Base-by-base conservation (phyloP, 352 stramenopile species). In the Globisporangium polare region DNA sequence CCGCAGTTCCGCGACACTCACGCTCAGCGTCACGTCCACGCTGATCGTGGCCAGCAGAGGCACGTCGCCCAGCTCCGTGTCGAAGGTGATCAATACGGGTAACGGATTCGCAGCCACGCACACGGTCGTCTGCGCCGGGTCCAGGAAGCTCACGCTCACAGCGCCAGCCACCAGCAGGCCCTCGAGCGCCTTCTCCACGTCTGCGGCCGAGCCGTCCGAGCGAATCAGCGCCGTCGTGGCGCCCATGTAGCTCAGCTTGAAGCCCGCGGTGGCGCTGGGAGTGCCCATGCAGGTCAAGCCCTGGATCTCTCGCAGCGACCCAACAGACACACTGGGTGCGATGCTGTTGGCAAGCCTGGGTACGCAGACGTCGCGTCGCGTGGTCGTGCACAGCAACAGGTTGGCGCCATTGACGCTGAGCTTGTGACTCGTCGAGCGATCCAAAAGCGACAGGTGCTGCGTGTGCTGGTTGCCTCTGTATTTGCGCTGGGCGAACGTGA, bases 231-330 rank as follows among this genome's bases (percentile, higher is more conserved):
- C 66, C 20, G 84, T 96, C 33, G 66, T 72, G 12, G 65, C 49
- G 26, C 85, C 86, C 50, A 87, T 70, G 49, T 87, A 81, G 27
- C 55, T 76, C 2, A 97, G 65, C 27, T 59, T 78, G 67, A 97
- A 97, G 1, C 58, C 72, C 9, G 66, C 58, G 1, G 68, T 22
- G 5, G 68, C 51, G 0, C 24, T 54, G 3, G 73, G 64, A 0
- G 66, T 60, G 0, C 73, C 67, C 0, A 66, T 71, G 35, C 86
- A 95, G 31, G 65, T 69, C 12, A 95, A 46, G 0, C 67, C 73
- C 47, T 95, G 86, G 7, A 94, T 66, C 52, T 93, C 86, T 20
- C 69, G 66, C 2, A 61, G 61, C 0, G 72, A 67, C 12, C 78
- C 82, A 0, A 86, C 59, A 2, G 66, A 73, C 12, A 75, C 72